Evolutionary conservation across 1,284 basidiomycete genomes (phyloP).

Genomic region (Volvariella surrecta): DNA sequence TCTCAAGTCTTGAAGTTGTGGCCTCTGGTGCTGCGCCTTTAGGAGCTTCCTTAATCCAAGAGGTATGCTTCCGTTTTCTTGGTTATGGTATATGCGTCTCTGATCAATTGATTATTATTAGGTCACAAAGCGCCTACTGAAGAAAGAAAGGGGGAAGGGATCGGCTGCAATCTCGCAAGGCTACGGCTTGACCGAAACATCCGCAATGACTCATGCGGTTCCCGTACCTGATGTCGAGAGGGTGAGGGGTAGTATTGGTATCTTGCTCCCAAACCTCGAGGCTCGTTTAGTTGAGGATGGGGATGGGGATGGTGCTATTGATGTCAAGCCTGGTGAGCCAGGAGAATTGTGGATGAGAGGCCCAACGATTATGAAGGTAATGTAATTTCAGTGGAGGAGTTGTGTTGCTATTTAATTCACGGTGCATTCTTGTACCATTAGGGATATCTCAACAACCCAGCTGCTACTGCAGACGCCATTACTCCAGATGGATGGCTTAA

Average conservation of each 20-base stretch:
- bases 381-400: not conserved
- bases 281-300: constrained; percentile 45
- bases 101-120: too few species aligned
- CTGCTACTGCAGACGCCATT: constrained; percentile 50
- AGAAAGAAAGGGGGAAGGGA: too few species aligned
- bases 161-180: constrained; percentile 27
- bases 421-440: constrained; percentile 10
- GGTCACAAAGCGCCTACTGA: too few species aligned
- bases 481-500: constrained; percentile 63
- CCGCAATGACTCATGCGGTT: constrained; percentile 37
- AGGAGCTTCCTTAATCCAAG: not conserved
- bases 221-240: constrained; percentile 21
- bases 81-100: too few species aligned
- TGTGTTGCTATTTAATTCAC: not conserved
- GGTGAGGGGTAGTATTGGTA: constrained; percentile 51
- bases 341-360: constrained; percentile 24
- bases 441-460: constrained; percentile 49
- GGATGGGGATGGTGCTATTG: constrained; percentile 9
- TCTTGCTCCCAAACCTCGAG: constrained; percentile 61
- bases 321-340: constrained; percentile 14
- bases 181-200: constrained; percentile 63
- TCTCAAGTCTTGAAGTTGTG: constrained; percentile 49
- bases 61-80: too few species aligned
- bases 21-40: constrained; percentile 65
- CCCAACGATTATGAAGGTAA: constrained; percentile 21